Percentiles rank a stretch among this genome's conserved stretches.
These are phyloP conservation scores for Exophiala sp. DNA, from an alignment of 2,329 filamentous ascomycete genomes.

Conservation along the genomic window DNA sequence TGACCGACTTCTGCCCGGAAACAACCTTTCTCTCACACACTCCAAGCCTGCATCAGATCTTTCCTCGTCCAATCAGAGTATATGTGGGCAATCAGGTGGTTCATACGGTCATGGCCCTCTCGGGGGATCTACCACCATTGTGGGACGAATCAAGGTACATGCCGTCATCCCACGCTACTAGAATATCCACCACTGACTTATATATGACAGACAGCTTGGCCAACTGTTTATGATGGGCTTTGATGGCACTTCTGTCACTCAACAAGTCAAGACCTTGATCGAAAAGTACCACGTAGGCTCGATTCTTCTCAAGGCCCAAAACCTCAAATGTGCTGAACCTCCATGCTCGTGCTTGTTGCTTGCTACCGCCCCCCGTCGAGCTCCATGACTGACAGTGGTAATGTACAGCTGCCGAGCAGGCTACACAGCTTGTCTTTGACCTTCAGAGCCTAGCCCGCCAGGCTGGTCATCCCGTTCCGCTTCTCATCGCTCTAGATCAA, in stretches of 20 bases:
- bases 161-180: constrained; percentile 8
- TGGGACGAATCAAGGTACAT: constrained; percentile 28
- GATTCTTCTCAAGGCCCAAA: constrained; percentile 66
- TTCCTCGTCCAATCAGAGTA: constrained; percentile 20
- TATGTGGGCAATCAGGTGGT: constrained; percentile 15
- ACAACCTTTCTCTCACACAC: constrained; percentile 18
- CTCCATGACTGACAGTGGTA: constrained; percentile 25
- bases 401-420: constrained; percentile 76
- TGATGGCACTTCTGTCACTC: constrained; percentile 61
- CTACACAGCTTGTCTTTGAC: constrained; percentile 81
- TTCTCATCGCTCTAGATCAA: constrained; percentile 89
- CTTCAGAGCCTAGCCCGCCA: constrained; percentile 88
- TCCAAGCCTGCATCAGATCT: constrained; percentile 7
- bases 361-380: constrained; percentile 10
- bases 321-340: constrained; percentile 55
- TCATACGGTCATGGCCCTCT: constrained; percentile 22
- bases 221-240: constrained; percentile 67
- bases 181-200: constrained; percentile 52
- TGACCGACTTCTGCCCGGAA: constrained; percentile 11
- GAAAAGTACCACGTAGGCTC: constrained; percentile 76
- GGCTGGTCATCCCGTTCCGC: constrained; percentile 81
- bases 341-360: constrained; percentile 15
- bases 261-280: constrained; percentile 61
- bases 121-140: constrained; percentile 32
- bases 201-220: constrained; percentile 62